These are phyloP conservation scores for Diaporthe nobilis DNA, from an alignment of 2,329 filamentous ascomycete species.

Conservation along the genomic window DNA sequence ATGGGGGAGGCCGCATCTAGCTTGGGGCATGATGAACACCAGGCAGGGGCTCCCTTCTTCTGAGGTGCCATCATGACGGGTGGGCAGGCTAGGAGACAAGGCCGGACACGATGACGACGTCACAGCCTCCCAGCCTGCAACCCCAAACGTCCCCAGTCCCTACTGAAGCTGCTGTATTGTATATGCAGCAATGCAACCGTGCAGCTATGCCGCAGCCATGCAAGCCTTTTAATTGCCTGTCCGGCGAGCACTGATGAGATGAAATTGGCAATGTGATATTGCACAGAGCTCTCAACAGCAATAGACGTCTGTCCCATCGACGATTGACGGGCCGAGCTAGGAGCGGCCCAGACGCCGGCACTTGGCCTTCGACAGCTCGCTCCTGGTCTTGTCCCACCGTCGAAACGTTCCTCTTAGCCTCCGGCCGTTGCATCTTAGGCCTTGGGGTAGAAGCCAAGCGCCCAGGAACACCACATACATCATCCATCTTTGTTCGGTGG, in stretches of 20 bases:
- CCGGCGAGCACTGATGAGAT: not conserved
- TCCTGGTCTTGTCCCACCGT: not conserved
- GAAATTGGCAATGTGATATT: not conserved
- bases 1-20: not conserved
- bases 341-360: conserved; percentile 26
- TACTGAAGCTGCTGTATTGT: not conserved
- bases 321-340: conserved; percentile 13
- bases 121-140: conserved; percentile 20
- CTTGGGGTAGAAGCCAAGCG: not conserved
- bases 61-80: conserved; percentile 5
- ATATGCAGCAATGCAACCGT: conserved; percentile 6
- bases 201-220: not conserved
- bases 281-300: not conserved
- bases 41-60: conserved; percentile 19
- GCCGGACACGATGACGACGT: conserved; percentile 29
- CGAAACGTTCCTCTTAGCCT: conserved; percentile 28
- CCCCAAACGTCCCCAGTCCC: not conserved
- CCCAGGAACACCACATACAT: not conserved
- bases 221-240: not conserved
- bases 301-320: not conserved
- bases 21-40: conserved; percentile 7
- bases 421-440: conserved; percentile 22
- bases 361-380: conserved; percentile 11
- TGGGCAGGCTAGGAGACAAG: conserved; percentile 16
- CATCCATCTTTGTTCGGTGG: not conserved